Percentiles rank a stretch among this genome's conserved stretches.
These are phyloP conservation scores for Crepidotus variabilis DNA, from an alignment of 768 basidiomycete species.

Conservation along the genomic window DNA sequence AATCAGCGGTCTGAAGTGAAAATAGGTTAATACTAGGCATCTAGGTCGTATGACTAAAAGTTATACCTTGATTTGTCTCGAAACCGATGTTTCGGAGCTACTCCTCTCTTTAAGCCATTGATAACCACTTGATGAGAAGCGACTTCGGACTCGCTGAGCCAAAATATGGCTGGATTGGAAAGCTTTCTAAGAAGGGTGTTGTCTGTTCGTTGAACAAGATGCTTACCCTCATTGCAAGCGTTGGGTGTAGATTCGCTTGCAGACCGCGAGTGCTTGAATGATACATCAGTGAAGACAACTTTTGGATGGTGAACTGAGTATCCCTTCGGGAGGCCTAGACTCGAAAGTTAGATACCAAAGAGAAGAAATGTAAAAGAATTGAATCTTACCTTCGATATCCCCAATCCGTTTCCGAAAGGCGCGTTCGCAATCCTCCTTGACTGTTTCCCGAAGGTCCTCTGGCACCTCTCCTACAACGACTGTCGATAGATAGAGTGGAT, in stretches of 20 bases:
- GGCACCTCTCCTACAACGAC: constrained; percentile 77
- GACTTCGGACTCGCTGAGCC: constrained; percentile 47
- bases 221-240: constrained; percentile 71
- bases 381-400: constrained; percentile 31
- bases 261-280: constrained; percentile 58
- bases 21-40: not conserved
- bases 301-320: constrained; percentile 48
- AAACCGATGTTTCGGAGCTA: constrained; percentile 66
- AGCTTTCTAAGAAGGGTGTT: constrained; percentile 2
- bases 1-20: constrained; percentile 18
- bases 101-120: constrained; percentile 77
- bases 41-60: not conserved
- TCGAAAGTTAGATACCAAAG: not conserved
- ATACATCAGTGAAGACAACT: constrained; percentile 54
- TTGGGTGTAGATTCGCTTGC: constrained; percentile 26
- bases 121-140: constrained; percentile 61
- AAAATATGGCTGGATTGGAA: constrained; percentile 56
- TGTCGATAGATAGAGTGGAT: constrained; percentile 59
- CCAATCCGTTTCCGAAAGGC: constrained; percentile 62
- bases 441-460: constrained; percentile 28
- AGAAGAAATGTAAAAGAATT: not conserved
- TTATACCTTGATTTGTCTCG: constrained; percentile 57
- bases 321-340: constrained; percentile 40
- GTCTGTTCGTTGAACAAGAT: not conserved
- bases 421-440: constrained; percentile 60